Evolutionary conservation across 2,329 filamentous ascomycete species (phyloP), one percentile per base, ranked within the genome.

Genomic region (Clonostachys solani): DNA sequence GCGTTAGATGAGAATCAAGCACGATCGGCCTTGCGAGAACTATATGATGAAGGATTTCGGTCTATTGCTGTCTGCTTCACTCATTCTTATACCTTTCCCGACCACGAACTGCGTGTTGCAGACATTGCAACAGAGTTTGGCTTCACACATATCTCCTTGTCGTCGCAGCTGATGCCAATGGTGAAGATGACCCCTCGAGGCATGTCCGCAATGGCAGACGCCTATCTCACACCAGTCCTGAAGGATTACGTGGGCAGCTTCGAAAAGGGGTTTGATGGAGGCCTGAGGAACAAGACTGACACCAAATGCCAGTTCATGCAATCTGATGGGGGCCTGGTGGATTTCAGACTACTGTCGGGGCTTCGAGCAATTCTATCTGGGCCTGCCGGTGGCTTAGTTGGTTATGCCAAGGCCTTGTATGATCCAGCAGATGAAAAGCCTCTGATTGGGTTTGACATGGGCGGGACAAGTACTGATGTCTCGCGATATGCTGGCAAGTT

Each of bases 341-440:
- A 33, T 50, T 58, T 44, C 19, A 13, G 29, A 29, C 18, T 19
- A 16, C 46, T 45, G 19, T 33, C 19, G 37, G 47, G 86, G 0
- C 65, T 89, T 7, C 77, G 81, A 51, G 84, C 84, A 1, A 87
- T 91, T 40, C 64, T 91, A 0, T 87, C 83, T 2, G 87, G 87
- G 0, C 87, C 87, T 6, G 87, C 87, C 15, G 87, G 86, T n/a
- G 87, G 87, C 42, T 86, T 90, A 1, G 85, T 90, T 1, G 87
- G 87, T 4, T 89, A 89, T 61, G 86, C 86, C 5, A 71, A 86
- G 12, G 89, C 87, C 0, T 86, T 81, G 2, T 90, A 84, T 63
- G 86, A 90, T 49, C 73, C 79, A 0, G 68, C 80, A 12, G 85
- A 84, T 41, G 80, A 78, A 54, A 84, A 72, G 0, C 86, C 87